Evolutionary conservation across 495 filamentous ascomycete genomes (phyloP), one percentile per base, ranked within the genome.

Genomic region (Daldinia bambusicola): DNA sequence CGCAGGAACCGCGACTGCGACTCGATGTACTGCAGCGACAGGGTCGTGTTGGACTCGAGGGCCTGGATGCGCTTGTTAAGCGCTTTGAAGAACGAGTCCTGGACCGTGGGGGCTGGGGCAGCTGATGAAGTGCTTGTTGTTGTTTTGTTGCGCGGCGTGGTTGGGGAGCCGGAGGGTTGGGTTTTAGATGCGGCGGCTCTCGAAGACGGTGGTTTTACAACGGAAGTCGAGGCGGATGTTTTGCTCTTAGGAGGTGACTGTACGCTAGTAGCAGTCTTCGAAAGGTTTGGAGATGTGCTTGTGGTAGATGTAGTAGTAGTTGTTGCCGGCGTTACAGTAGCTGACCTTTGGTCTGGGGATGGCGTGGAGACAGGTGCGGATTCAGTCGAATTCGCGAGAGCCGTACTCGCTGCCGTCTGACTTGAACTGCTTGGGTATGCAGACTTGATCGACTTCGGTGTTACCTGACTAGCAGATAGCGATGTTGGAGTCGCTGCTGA

Each of bases 71-170:
- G 92, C 77, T 98, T 97, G 67, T 93, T 92, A 4, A 99, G 89
- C 6, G 93, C 93, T 79, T 98, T 98, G 86, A 97, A 99, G 81
- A 99, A 98, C 7, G 91, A 93, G 78, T 98, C 95, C 80, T 99
- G 95, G 4, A 93, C 95, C 0, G 93, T 94, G 10, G 95, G 94
- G 16, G 87, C 88, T 2, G 93, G 79, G 18, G 86, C 77, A 12
- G 89, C 81, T 0, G 90, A 86, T 50, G 82, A 77, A 12, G 87
- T 81, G 7, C 84, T 74, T 34, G 81, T 65, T 66, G 76, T 87
- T 20, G 80, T 80, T 32, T 81, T 86, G 70, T 77, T 84, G 62
- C 83, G 77, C 12, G 57, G 43, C 43, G 71, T 55, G 45, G 72
- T 62, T 43, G 78, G 71, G 64, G 78, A 63, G 20, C 69, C 63